Evolutionary conservation across 352 stramenopile genomes (phyloP), one percentile per base, ranked within the genome.

Genomic region (Globisporangium radiosum): DNA sequence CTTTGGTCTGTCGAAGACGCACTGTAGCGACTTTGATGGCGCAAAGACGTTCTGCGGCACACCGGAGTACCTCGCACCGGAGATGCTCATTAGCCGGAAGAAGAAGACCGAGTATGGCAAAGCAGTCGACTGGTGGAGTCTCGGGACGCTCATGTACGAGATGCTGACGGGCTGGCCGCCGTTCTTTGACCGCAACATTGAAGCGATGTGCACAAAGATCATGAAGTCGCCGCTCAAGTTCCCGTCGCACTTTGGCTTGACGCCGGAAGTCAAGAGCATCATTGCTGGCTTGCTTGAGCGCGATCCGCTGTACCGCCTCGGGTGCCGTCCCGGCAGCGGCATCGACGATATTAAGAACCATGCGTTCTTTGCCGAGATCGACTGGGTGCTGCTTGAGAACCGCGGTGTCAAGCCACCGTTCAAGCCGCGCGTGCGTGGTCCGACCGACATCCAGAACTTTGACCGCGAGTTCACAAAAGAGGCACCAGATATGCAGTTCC

Each of bases 161-260:
- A 98, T 98, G 92, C 81, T 98, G 52, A 97, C 87, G 33, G 92
- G 92, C 7, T 94, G 88, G 84, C 92, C 92, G 37, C 92, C 92
- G 38, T 97, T 96, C 70, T 97, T 97, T 62, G 87, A 97, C 57
- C 86, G 77, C 56, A 96, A 97, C 67, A 92, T 94, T 45, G 80
- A 96, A 54, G 76, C 87, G 49, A 96, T 97, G 86, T 97, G 85
- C 72, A 78, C 88, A 11, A 92, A 95, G 64, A 97, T 97, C 57
- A 89, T 96, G 71, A 92, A 91, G 58, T 87, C 84, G 0, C 78
- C 83, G 37, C 81, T 97, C 45, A 86, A 85, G 55, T 96, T 97
- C 65, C 87, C 89, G 10, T 70, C 82, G 11, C 81, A 93, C 62
- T 95, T 94, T 51, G 76, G 76, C 0, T 66, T 94, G n/a, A 85